Evolutionary conservation across 805 yeast species (phyloP).

Genomic region (Lachancea sp.): DNA sequence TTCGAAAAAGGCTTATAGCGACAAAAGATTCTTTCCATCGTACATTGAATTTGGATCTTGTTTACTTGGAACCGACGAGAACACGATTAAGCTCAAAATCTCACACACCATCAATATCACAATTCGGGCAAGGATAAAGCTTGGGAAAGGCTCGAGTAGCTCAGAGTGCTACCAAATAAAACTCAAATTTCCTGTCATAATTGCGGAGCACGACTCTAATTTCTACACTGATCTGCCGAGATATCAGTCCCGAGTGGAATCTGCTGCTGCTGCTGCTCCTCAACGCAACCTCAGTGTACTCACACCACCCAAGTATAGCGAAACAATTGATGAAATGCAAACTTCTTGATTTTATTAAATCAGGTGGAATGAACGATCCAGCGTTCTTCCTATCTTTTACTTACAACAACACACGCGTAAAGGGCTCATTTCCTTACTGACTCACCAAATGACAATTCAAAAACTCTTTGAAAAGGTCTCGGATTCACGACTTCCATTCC

Average conservation of each 20-base stretch:
- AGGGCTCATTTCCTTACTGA: too few relatives aligned
- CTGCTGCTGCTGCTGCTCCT: not conserved
- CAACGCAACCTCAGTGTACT: not conserved
- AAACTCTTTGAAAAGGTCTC: too few relatives aligned
- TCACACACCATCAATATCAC: constrained; percentile 4
- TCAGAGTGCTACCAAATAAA: not conserved
- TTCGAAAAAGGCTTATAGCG: not conserved
- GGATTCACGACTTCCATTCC: too few relatives aligned
- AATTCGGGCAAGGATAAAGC: not conserved
- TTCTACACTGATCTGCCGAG: constrained; percentile 7
- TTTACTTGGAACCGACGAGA: not conserved
- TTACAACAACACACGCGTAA: too few relatives aligned
- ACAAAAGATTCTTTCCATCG: constrained; percentile 1
- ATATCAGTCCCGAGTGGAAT: constrained; percentile 5
- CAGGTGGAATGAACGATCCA: not conserved
- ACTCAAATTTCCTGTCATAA: constrained; percentile 7
- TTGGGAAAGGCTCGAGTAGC: not conserved
- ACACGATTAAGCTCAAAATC: not conserved
- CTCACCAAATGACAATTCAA: too few relatives aligned
- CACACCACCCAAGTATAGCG: constrained; percentile 6
- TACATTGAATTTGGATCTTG: not conserved
- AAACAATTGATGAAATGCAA: not conserved
- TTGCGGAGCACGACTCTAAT: constrained; percentile 7
- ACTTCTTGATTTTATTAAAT: too few relatives aligned
- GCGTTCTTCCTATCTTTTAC: not conserved